Percentiles rank a stretch among this genome's conserved stretches.
These are phyloP conservation scores for Phialophora chinensis DNA, from an alignment of 2,329 filamentous ascomycete genomes.

Conservation along the genomic window DNA sequence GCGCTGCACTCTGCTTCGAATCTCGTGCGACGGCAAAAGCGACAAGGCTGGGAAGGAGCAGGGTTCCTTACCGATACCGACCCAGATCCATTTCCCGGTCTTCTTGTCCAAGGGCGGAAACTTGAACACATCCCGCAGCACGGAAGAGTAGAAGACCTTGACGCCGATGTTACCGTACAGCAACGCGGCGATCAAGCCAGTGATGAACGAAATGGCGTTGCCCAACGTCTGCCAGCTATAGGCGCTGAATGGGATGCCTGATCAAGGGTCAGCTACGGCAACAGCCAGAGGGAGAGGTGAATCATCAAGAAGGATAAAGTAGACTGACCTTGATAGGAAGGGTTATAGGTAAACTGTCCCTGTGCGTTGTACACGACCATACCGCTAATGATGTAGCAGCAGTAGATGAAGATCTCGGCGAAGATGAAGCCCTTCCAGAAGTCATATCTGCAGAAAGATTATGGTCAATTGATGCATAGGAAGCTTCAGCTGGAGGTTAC, in stretches of 20 bases:
- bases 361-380: slow-evolving; percentile 55
- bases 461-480: slow-evolving; percentile 40
- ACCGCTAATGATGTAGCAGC: slow-evolving; percentile 55
- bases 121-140: slow-evolving; percentile 22
- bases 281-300: slow-evolving; percentile 25
- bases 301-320: not conserved
- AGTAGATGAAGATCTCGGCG: slow-evolving; percentile 54
- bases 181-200: slow-evolving; percentile 46
- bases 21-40: too few species aligned
- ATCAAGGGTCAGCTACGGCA: not conserved
- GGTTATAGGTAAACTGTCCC: slow-evolving; percentile 53
- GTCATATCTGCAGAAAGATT: not conserved
- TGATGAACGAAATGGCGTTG: slow-evolving; percentile 40
- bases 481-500: slow-evolving; percentile 54
- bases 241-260: slow-evolving; percentile 48
- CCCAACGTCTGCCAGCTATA: slow-evolving; percentile 27
- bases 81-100: slow-evolving; percentile 27
- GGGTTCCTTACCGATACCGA: not conserved
- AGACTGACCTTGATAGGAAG: slow-evolving; percentile 48
- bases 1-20: not conserved
- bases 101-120: slow-evolving; percentile 18
- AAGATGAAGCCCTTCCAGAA: slow-evolving; percentile 22
- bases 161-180: slow-evolving; percentile 52
- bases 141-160: slow-evolving; percentile 36
- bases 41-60: not conserved